Conservation (phyloP, 208 protist genomes). For the Trichomonas vaginalis region DNA sequence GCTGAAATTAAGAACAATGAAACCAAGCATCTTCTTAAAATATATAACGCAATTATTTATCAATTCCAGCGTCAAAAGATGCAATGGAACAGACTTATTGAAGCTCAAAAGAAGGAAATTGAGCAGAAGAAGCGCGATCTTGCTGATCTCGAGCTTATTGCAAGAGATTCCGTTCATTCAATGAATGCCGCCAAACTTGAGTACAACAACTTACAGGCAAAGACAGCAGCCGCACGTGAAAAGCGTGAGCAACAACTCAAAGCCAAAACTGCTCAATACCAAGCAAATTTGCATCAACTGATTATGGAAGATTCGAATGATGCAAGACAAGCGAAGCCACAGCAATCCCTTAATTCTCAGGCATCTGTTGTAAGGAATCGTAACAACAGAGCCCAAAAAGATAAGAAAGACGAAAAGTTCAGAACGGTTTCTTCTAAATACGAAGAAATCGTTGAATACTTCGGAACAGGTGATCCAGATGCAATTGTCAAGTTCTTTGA, state of each 20-base stretch:
- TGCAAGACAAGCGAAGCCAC: background rate
- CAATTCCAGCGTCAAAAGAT: slow-evolving; percentile 10
- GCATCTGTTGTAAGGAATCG: background rate
- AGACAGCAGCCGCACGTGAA: background rate
- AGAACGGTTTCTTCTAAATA: background rate
- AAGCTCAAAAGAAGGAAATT: background rate
- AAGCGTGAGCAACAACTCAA: background rate
- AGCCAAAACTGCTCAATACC: background rate
- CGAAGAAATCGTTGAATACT: background rate
- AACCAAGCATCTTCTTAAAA: background rate
- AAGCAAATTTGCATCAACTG: background rate
- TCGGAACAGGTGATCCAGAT: background rate
- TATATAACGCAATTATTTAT: background rate
- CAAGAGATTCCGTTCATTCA: background rate
- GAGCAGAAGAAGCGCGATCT: background rate
- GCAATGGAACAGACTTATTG: background rate
- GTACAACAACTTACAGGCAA: background rate
- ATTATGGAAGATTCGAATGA: background rate
- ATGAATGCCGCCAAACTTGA: background rate
- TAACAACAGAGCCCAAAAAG: background rate
- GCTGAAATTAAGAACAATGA: background rate
- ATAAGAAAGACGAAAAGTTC: background rate
- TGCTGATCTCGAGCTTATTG: background rate
- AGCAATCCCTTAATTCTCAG: background rate
- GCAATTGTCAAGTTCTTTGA: background rate